These are phyloP conservation scores for Cercospora sp. DNA, from an alignment of 2,329 filamentous ascomycete genomes.

Conservation along the genomic window DNA sequence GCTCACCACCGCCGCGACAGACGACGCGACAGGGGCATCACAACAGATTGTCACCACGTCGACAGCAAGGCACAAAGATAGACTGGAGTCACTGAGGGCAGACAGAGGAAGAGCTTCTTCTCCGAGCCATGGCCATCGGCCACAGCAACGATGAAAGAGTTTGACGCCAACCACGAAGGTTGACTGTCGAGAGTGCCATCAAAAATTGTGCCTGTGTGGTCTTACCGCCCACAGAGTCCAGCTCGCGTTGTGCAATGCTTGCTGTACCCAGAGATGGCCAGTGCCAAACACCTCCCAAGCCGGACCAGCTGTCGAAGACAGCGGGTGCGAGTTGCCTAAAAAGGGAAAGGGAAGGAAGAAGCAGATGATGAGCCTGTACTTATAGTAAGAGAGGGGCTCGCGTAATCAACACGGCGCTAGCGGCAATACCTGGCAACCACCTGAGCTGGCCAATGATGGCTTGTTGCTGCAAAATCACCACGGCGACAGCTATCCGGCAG, in stretches of 20 bases:
- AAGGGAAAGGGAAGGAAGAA: not conserved
- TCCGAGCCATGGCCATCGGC: conserved; percentile 10
- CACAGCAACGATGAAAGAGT: conserved; percentile 18
- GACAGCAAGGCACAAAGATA: not conserved
- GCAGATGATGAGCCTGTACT: not conserved
- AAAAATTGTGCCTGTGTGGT: conserved; percentile 12
- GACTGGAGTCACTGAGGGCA: not conserved
- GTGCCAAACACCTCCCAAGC: not conserved
- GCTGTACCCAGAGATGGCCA: not conserved
- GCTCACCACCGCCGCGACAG: not conserved
- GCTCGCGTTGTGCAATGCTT: conserved; percentile 13
- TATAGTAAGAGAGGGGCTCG: not conserved
- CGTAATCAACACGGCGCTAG: conserved; percentile 2
- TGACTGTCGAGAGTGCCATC: conserved; percentile 6
- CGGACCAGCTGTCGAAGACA: not conserved
- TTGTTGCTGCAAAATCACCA: not conserved
- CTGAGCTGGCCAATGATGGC: conserved; percentile 1
- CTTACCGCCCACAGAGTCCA: not conserved
- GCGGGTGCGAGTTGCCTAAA: not conserved
- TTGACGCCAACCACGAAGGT: not conserved
- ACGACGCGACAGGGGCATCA: not conserved
- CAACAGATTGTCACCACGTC: not conserved
- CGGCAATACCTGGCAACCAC: conserved; percentile 8
- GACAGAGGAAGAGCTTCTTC: conserved; percentile 8
- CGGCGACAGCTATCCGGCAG: not conserved